phyloP scores from a whole-genome alignment of 2,329 filamentous ascomycete species.

The Ceratocystis cubensis region DNA sequence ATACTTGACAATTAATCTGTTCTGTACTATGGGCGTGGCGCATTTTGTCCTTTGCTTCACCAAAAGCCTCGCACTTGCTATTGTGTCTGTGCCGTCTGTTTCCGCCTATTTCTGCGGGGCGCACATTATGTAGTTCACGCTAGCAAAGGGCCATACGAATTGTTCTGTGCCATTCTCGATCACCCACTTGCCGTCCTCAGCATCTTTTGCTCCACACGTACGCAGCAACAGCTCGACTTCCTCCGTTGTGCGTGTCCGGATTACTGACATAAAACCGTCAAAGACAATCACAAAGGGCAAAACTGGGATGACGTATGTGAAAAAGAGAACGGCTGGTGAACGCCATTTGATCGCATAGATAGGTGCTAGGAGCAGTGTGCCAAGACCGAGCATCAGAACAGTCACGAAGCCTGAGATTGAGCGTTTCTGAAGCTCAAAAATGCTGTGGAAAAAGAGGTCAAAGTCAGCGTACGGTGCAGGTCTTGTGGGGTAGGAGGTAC shows the following conservation, averaged over 20 bases:
- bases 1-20: background rate
- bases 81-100: too few species aligned
- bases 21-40: background rate
- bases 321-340: constrained; percentile 45
- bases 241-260: constrained; percentile 53
- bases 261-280: constrained; percentile 54
- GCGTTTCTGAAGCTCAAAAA: constrained; percentile 64
- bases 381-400: constrained; percentile 40
- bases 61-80: too few species aligned
- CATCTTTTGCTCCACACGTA: constrained; percentile 34
- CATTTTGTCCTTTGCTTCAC: too few species aligned
- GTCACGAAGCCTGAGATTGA: constrained; percentile 42
- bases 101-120: constrained; percentile 27
- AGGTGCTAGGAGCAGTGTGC: constrained; percentile 40
- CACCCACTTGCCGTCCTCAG: constrained; percentile 36
- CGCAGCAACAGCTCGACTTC: constrained; percentile 51
- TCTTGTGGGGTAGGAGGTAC: background rate
- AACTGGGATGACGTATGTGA: constrained; percentile 53
- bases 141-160: constrained; percentile 40
- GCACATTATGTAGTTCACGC: constrained; percentile 41
- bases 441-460: constrained; percentile 29
- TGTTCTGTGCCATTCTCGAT: constrained; percentile 35
- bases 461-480: background rate
- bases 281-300: constrained; percentile 55
- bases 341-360: constrained; percentile 41